Conservation (phyloP, 2,329 filamentous ascomycete genomes). For the Chalara sp. region DNA sequence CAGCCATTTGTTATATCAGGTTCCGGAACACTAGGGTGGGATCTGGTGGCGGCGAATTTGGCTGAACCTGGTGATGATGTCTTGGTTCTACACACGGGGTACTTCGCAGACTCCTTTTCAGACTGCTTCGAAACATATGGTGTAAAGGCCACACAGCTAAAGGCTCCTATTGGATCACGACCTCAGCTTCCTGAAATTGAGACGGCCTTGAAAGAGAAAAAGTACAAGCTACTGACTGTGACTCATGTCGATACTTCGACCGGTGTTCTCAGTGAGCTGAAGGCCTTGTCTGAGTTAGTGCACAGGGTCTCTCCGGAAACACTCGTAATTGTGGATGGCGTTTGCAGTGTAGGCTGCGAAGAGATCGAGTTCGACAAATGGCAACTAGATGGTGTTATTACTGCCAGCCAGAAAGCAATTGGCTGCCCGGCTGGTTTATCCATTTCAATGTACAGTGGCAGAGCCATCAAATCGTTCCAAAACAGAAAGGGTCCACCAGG, state of each 20-base stretch:
- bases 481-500: constrained; percentile 72
- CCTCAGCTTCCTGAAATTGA: constrained; percentile 86
- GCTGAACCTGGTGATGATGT: constrained; percentile 84
- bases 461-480: constrained; percentile 76
- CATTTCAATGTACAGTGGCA: constrained; percentile 88
- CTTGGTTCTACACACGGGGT: constrained; percentile 89
- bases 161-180: constrained; percentile 79
- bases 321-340: constrained; percentile 86
- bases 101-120: constrained; percentile 93
- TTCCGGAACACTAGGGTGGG: constrained; percentile 94
- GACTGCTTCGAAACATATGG: constrained; percentile 91
- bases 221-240: constrained; percentile 90
- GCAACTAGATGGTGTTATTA: constrained; percentile 88
- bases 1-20: constrained; percentile 93
- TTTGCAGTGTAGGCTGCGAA: constrained; percentile 94
- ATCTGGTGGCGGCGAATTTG: constrained; percentile 89
- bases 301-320: constrained; percentile 85
- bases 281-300: constrained; percentile 75
- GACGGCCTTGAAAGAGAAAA: constrained; percentile 78
- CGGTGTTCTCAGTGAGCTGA: constrained; percentile 86
- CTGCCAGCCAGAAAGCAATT: constrained; percentile 94
- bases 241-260: constrained; percentile 98
- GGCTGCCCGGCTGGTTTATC: constrained; percentile 90
- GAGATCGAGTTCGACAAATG: constrained; percentile 95
- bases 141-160: constrained; percentile 81